phyloP scores from a whole-genome alignment of 1,284 basidiomycete species.

The Moesziomyces parantarcticus region DNA sequence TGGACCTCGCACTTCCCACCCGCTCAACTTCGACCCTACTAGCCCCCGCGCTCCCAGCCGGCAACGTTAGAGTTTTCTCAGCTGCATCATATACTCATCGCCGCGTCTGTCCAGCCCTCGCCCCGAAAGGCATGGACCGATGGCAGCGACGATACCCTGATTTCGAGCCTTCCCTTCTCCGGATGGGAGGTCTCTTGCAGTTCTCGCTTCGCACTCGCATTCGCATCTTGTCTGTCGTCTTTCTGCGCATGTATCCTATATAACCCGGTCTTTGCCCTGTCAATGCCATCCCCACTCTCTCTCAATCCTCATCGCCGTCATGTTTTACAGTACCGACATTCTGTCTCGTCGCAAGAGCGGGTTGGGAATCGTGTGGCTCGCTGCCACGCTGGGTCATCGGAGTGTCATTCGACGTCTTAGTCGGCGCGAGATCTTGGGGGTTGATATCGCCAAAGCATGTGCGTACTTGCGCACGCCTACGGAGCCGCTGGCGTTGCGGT shows the following conservation, averaged over 20 bases:
- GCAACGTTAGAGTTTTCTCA: conserved; percentile 2
- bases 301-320: neutral
- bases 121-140: neutral
- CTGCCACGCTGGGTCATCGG: conserved; percentile 52
- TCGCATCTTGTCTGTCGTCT: conserved; percentile 5
- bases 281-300: neutral
- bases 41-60: neutral
- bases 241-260: conserved; percentile 7
- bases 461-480: conserved; percentile 28
- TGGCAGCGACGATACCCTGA: conserved; percentile 25
- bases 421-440: conserved; percentile 40
- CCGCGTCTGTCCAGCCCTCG: neutral
- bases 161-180: neutral
- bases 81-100: conserved; percentile 35
- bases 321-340: conserved; percentile 60
- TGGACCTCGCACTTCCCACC: conserved; percentile 45
- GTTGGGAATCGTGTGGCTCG: conserved; percentile 61
- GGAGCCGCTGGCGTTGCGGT: conserved; percentile 57
- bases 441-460: conserved; percentile 45
- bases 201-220: conserved; percentile 21
- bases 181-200: conserved; percentile 7
- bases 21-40: conserved; percentile 49
- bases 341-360: conserved; percentile 47
- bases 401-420: conserved; percentile 40
- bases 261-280: conserved; percentile 4